A percentile compares a stretch with the other conserved stretches of the same genome.
Conservation (phyloP, 2,329 filamentous ascomycete genomes). For the Myrmaecium sp. region DNA sequence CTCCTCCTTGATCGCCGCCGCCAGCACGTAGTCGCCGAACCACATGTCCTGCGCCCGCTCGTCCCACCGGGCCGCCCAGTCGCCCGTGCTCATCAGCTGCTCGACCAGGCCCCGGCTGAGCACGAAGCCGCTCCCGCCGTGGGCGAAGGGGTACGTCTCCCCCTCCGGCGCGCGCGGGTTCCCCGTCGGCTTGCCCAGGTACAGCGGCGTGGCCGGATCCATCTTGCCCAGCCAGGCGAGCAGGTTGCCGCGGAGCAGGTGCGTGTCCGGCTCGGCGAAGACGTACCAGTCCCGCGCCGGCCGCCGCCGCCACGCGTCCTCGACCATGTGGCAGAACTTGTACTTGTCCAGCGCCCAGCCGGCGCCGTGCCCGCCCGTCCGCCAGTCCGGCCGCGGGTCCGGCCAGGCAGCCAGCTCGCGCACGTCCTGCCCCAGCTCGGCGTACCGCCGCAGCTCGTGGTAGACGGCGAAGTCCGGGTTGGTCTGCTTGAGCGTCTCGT, state of each 20-base stretch:
- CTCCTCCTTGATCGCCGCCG: too few relatives aligned
- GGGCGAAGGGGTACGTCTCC: slow-evolving; percentile 21
- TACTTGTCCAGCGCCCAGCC: slow-evolving; percentile 41
- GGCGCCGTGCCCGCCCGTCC: slow-evolving; percentile 27
- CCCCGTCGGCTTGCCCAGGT: slow-evolving; percentile 24
- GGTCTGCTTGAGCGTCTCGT: slow-evolving; percentile 19
- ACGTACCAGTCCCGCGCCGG: slow-evolving; percentile 18
- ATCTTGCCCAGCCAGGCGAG: slow-evolving; percentile 22
- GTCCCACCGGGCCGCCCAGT: too few relatives aligned
- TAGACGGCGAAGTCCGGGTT: slow-evolving; percentile 37
- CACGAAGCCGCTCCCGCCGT: slow-evolving; percentile 27
- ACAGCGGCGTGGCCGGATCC: slow-evolving; percentile 18
- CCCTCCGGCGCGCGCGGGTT: slow-evolving; percentile 6
- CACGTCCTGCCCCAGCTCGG: slow-evolving; percentile 20
- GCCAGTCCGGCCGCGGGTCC: slow-evolving; percentile 9
- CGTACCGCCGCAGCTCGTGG: slow-evolving; percentile 27
- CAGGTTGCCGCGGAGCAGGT: slow-evolving; percentile 22
- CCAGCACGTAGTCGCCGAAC: too few relatives aligned
- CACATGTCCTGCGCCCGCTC: too few relatives aligned
- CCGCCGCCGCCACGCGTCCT: slow-evolving; percentile 26
- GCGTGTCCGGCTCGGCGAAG: slow-evolving; percentile 21
- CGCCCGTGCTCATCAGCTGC: too few relatives aligned
- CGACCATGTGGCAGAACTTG: slow-evolving; percentile 40
- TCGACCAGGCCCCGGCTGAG: slow-evolving; percentile 27
- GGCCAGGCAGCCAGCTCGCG: slow-evolving; percentile 10